Conservation (phyloP, 1,139 yeast genomes). For the Yamadazyma triangularis region DNA sequence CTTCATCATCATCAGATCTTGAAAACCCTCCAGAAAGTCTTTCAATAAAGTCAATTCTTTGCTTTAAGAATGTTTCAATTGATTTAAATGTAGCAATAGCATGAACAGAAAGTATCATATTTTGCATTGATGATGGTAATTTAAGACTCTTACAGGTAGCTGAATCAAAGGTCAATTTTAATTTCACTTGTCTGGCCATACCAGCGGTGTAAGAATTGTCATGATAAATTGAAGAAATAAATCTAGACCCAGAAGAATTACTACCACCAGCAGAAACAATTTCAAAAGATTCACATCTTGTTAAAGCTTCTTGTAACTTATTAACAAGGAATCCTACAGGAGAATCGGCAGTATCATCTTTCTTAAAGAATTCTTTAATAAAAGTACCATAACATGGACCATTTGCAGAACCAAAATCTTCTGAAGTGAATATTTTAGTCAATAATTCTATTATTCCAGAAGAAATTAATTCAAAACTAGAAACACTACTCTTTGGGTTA, state of each 20-base stretch:
- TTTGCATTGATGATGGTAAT: slow-evolving; percentile 28
- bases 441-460: slow-evolving; percentile 60
- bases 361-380: slow-evolving; percentile 37
- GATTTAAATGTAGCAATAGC: slow-evolving; percentile 84
- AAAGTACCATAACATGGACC: slow-evolving; percentile 42
- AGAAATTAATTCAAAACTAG: slow-evolving; percentile 73
- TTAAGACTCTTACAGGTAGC: slow-evolving; percentile 13
- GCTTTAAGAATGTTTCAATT: slow-evolving; percentile 58
- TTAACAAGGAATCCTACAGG: slow-evolving; percentile 19
- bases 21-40: slow-evolving; percentile 15
- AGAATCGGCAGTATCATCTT: slow-evolving; percentile 14
- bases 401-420: slow-evolving; percentile 19
- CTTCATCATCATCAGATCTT: slow-evolving; percentile 6
- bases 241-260: slow-evolving; percentile 6
- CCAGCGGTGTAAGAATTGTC: slow-evolving; percentile 45
- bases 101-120: slow-evolving; percentile 66
- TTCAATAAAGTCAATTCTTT: slow-evolving; percentile 23
- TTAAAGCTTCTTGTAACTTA: slow-evolving; percentile 72
- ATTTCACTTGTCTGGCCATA: slow-evolving; percentile 68
- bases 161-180: slow-evolving; percentile 43
- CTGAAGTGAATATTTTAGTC: slow-evolving; percentile 32
- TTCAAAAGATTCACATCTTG: slow-evolving; percentile 73
- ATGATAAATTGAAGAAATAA: slow-evolving; percentile 8
- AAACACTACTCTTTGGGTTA: too few species aligned
- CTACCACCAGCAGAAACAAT: slow-evolving; percentile 53